Evolutionary conservation across 345 rosid species (phyloP).

Genomic region (Eucalyptus sp.): DNA sequence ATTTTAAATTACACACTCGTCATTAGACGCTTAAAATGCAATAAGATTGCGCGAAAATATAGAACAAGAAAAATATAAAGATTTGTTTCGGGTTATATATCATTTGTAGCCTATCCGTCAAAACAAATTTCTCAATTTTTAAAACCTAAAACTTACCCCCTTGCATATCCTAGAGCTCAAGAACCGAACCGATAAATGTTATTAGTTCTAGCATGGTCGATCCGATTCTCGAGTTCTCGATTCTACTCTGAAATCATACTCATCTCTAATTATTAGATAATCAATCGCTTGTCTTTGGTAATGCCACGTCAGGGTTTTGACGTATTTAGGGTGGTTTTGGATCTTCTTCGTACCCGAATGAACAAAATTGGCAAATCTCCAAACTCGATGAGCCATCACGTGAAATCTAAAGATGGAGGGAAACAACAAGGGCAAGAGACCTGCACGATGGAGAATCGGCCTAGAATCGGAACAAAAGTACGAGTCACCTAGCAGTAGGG

Average conservation of each 20-base stretch:
- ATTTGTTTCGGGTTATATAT: accelerated
- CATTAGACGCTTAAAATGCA: accelerated
- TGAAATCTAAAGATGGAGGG: neutral
- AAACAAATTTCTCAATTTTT: no score
- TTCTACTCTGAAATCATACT: accelerated
- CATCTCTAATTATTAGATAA: no score
- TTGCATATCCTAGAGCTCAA: no score
- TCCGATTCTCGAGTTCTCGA: accelerated
- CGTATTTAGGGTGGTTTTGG: neutral
- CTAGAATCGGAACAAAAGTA: neutral
- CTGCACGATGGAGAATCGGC: neutral
- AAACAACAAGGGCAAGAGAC: no score
- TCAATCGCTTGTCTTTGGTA: neutral
- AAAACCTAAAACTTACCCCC: accelerated
- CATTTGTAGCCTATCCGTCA: accelerated
- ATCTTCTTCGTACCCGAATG: neutral
- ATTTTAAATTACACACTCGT: no score
- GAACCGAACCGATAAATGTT: no score
- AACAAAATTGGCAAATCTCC: neutral
- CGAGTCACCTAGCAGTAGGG: neutral
- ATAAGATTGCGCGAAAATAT: neutral
- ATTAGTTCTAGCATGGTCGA: no score
- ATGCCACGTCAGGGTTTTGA: neutral
- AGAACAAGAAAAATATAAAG: no score
- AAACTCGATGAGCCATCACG: neutral